Conservation (phyloP, 2,329 filamentous ascomycete genomes). For the Ploettnerulaceae sp. region DNA sequence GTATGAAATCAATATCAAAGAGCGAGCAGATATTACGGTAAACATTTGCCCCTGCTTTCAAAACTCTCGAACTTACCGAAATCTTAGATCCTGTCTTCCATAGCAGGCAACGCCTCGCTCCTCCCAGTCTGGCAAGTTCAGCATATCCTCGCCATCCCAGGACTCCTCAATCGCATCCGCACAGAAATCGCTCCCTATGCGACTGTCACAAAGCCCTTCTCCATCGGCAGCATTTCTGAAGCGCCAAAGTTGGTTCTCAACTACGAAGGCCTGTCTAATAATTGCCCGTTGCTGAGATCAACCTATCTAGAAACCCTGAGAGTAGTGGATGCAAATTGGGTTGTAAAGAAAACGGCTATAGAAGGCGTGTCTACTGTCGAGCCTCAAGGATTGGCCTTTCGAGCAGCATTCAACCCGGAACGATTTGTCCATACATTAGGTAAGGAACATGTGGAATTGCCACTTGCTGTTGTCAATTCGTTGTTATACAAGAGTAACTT, state of each 20-base stretch:
- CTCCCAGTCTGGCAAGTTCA: conserved; percentile 3
- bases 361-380: conserved; percentile 6
- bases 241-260: conserved; percentile 39
- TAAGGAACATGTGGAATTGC: conserved; percentile 27
- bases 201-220: conserved; percentile 16
- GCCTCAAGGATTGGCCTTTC: conserved; percentile 38
- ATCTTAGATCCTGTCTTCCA: conserved; percentile 2
- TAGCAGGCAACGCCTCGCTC: neutral
- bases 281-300: conserved; percentile 15
- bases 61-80: neutral
- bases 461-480: neutral
- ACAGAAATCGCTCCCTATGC: conserved; percentile 4
- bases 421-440: conserved; percentile 33
- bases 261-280: conserved; percentile 37
- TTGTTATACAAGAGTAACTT: neutral
- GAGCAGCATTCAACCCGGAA: neutral
- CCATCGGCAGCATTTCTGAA: conserved; percentile 9
- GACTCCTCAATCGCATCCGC: neutral
- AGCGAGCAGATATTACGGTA: conserved; percentile 7
- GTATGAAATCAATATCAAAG: conserved; percentile 34
- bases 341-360: neutral
- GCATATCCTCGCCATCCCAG: conserved; percentile 3
- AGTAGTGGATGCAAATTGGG: neutral
- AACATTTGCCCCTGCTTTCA: neutral
- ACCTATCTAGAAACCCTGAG: conserved; percentile 10